phyloP scores from a whole-genome alignment of 2,329 filamentous ascomycete species.

The Fusarium penzigii region DNA sequence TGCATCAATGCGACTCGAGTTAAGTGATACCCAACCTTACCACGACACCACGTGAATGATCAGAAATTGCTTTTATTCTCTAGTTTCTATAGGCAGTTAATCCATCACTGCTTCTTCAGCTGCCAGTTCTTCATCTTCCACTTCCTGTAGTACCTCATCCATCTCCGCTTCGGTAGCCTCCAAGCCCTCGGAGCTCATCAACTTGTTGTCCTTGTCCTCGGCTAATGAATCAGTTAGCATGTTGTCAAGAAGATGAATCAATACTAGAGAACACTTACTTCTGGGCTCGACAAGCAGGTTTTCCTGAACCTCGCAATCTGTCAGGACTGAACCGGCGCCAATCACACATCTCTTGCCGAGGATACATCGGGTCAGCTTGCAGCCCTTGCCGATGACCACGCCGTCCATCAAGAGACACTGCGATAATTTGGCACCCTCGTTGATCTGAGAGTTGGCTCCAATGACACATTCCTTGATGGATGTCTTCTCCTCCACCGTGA shows the following conservation, averaged over 20 bases:
- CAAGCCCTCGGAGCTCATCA: slow-evolving; percentile 67
- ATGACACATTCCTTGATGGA: slow-evolving; percentile 93
- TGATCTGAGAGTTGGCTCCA: slow-evolving; percentile 83
- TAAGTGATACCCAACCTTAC: too few relatives aligned
- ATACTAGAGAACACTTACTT: slow-evolving; percentile 54
- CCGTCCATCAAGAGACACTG: slow-evolving; percentile 93
- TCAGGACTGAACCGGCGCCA: slow-evolving; percentile 78
- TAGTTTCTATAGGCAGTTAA: slow-evolving; percentile 11
- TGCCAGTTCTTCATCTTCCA: slow-evolving; percentile 39
- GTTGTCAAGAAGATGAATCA: slow-evolving; percentile 4
- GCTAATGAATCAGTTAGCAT: slow-evolving; percentile 42
- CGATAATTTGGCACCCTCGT: slow-evolving; percentile 80
- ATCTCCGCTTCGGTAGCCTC: slow-evolving; percentile 65
- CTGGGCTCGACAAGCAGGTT: slow-evolving; percentile 82
- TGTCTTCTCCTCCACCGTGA: slow-evolving; percentile 82
- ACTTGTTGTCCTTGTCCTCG: slow-evolving; percentile 66
- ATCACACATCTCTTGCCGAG: slow-evolving; percentile 79
- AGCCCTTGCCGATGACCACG: slow-evolving; percentile 79
- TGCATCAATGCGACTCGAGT: too few relatives aligned
- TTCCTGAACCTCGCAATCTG: slow-evolving; percentile 90
- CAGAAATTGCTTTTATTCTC: slow-evolving; percentile 10
- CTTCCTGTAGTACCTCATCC: slow-evolving; percentile 51
- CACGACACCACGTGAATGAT: not conserved
- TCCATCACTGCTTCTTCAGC: slow-evolving; percentile 28
- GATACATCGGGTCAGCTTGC: slow-evolving; percentile 84